phyloP scores from a whole-genome alignment of 768 basidiomycete species.

The Trametes punicea region DNA sequence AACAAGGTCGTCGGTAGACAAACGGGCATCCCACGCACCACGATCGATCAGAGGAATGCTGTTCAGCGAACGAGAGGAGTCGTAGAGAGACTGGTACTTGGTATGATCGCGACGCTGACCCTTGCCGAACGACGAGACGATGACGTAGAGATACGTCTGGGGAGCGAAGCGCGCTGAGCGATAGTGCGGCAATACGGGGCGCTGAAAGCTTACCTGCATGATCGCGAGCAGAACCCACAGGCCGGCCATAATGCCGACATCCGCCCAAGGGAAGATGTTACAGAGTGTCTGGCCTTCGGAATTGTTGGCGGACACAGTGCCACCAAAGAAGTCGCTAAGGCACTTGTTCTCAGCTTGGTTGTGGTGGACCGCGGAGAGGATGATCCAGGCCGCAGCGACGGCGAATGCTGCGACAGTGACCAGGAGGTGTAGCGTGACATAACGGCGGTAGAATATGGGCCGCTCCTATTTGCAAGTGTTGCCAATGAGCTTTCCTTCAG shows the following conservation, averaged over 20 bases:
- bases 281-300: slow-evolving; percentile 73
- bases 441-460: slow-evolving; percentile 59
- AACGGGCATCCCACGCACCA: slow-evolving; percentile 67
- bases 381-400: slow-evolving; percentile 76
- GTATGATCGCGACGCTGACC: slow-evolving; percentile 78
- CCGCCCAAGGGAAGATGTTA: slow-evolving; percentile 88
- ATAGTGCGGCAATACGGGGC: slow-evolving; percentile 7
- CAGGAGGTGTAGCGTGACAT: slow-evolving; percentile 62
- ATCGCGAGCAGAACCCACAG: slow-evolving; percentile 81
- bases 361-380: slow-evolving; percentile 77
- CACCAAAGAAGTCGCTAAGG: slow-evolving; percentile 52
- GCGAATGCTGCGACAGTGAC: slow-evolving; percentile 61
- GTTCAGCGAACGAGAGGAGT: slow-evolving; percentile 50
- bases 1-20: slow-evolving; percentile 41
- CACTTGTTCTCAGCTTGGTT: slow-evolving; percentile 67
- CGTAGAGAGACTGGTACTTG: slow-evolving; percentile 73
- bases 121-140: slow-evolving; percentile 62
- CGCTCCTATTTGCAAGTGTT: slow-evolving; percentile 52
- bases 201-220: slow-evolving; percentile 56
- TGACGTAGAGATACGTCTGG: slow-evolving; percentile 49
- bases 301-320: slow-evolving; percentile 32
- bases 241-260: slow-evolving; percentile 86
- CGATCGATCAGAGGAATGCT: slow-evolving; percentile 67
- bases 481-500: not conserved
- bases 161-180: not conserved